These are phyloP conservation scores for Dryas alaskensis DNA, from an alignment of 306 rosid genomes.

Conservation along the genomic window DNA sequence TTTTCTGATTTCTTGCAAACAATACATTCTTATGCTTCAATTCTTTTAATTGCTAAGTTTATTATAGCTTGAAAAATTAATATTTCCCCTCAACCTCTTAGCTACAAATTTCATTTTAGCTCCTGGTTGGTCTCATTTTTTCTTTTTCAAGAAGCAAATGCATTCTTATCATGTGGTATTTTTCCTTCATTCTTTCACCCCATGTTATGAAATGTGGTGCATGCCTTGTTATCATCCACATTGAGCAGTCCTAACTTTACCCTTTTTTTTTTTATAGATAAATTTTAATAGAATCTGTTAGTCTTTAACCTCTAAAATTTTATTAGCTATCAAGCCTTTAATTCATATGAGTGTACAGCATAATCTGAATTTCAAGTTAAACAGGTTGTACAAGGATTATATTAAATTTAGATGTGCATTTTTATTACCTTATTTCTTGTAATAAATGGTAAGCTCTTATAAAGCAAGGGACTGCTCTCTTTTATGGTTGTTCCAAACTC, in stretches of 20 bases:
- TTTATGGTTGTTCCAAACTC: not conserved
- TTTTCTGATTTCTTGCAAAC: not conserved
- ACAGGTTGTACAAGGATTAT: not conserved
- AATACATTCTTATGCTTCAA: not conserved
- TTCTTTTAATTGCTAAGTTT: not conserved
- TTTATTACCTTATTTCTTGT: not conserved
- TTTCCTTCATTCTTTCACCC: not conserved
- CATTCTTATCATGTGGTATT: not conserved
- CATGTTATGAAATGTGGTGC: not conserved
- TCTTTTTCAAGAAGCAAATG: not conserved
- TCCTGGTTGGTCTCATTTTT: not conserved
- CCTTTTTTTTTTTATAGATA: not conserved
- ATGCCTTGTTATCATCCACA: not conserved
- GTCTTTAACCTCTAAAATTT: not conserved
- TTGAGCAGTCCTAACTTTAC: not conserved
- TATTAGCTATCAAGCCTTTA: not conserved
- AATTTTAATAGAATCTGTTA: not conserved
- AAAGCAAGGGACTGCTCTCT: not conserved
- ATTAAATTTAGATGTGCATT: not conserved
- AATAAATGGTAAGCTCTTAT: not conserved
- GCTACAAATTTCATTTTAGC: not conserved
- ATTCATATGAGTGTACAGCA: not conserved
- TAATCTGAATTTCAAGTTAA: conserved; percentile 4
- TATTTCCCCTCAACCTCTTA: not conserved
- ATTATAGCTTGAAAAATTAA: not conserved